Evolutionary conservation across 2,329 filamentous ascomycete species (phyloP), one percentile per base, ranked within the genome.

Genomic region (Dendryphion nanum): DNA sequence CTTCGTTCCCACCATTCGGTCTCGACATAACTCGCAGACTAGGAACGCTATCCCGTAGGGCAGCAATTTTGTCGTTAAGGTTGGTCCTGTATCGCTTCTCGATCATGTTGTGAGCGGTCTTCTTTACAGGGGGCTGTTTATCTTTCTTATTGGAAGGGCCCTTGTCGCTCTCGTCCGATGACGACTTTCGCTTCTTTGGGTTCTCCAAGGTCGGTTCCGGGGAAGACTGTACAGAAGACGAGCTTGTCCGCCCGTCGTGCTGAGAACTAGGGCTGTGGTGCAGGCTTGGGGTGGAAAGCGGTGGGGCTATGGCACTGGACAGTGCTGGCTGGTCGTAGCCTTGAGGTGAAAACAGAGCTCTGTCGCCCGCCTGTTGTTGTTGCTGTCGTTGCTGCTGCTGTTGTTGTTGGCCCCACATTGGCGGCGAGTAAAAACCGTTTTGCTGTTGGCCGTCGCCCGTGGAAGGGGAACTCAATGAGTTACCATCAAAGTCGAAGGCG

Each of bases 61-160:
- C 89, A 31, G 89, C 86, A 55, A 97, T 97, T 72, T 97, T 97
- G 62, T 96, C 91, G 60, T 97, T 97, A 40, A 97, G 76, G 59
- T 97, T 97, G 37, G 88, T 95, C 55, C 91, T 83, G 66, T 97
- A 97, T 50, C 91, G 77, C 75, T 96, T 97, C 70, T 97, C 91
- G 47, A 97, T 96, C 77, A 97, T 93, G 67, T 96, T 97, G 69
- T 97, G 91, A 2, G 91, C 89, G 20, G 90, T 94, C 76, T 96
- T 96, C 75, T 95, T 96, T 41, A 73, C 72, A 18, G 70, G 77
- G 35, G 61, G 76, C 17, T 58, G 73, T 55, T 76, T 82, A 52
- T 73, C 78, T 50, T 76, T 77, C 35, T 79, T 64, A n/a, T 48
- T 50, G 2, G 53, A 42, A 66, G 19, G 76, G 69, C 31, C 80